Conservation (phyloP, 2,329 filamentous ascomycete genomes). For the Scedosporium minutisporum region DNA sequence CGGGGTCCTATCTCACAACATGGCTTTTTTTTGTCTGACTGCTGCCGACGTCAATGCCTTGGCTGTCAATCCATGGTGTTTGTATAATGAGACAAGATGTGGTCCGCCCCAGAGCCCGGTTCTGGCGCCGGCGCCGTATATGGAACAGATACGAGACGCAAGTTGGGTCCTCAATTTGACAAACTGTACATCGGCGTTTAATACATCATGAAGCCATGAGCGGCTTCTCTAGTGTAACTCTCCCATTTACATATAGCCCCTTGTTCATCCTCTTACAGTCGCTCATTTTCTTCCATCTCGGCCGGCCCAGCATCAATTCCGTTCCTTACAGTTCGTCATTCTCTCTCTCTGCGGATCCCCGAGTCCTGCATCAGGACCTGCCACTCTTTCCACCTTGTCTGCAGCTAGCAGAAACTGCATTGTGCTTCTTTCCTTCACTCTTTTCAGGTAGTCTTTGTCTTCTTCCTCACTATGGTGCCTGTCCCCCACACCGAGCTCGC, state of each 20-base stretch:
- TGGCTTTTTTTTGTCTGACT: background rate
- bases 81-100: background rate
- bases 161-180: background rate
- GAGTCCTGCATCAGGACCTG: background rate
- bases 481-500: background rate
- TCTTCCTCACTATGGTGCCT: background rate
- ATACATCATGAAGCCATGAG: background rate
- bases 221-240: background rate
- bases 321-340: background rate
- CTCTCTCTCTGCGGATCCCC: background rate
- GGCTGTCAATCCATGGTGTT: background rate
- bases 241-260: background rate
- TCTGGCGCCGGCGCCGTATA: background rate
- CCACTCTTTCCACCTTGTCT: background rate
- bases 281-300: no score
- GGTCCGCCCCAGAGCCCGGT: background rate
- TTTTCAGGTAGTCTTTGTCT: background rate
- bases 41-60: background rate
- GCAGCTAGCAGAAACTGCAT: background rate
- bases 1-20: background rate
- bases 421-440: background rate
- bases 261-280: background rate
- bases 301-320: background rate
- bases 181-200: background rate
- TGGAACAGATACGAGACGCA: background rate